Evolutionary conservation across 2,329 filamentous ascomycete species (phyloP).

Genomic region (Corniculantispora saksenae): DNA sequence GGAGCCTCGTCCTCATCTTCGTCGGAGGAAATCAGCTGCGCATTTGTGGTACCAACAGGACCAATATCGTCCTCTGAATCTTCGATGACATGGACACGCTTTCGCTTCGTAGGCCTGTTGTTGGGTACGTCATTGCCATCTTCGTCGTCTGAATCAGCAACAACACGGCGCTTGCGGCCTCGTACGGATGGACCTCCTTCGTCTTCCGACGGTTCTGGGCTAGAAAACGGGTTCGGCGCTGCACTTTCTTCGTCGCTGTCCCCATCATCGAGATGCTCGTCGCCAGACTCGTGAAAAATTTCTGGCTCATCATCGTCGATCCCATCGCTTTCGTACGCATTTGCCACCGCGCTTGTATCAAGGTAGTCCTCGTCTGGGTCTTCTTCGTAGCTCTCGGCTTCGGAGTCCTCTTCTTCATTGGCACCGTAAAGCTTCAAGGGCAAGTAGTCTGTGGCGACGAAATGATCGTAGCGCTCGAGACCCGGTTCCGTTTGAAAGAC

Average conservation of each 20-base stretch:
- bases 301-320: conserved; percentile 40
- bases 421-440: conserved; percentile 15
- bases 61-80: conserved; percentile 26
- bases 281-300: conserved; percentile 24
- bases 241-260: conserved; percentile 19
- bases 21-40: conserved; percentile 5
- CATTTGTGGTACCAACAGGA: conserved; percentile 8
- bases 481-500: conserved; percentile 29
- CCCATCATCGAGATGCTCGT: conserved; percentile 30
- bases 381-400: conserved; percentile 9
- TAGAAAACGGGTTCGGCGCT: conserved; percentile 31
- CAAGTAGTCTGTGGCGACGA: conserved; percentile 19
- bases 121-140: conserved; percentile 22
- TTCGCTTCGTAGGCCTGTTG: conserved; percentile 26
- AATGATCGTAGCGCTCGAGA: conserved; percentile 22
- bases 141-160: conserved; percentile 35
- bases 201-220: conserved; percentile 29
- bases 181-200: conserved; percentile 14
- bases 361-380: conserved; percentile 24
- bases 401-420: conserved; percentile 5
- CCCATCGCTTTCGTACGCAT: conserved; percentile 42
- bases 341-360: background rate
- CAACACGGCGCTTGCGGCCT: conserved; percentile 31
- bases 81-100: conserved; percentile 23
- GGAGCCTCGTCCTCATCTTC: conserved; percentile 19